A percentile compares a stretch with the other conserved stretches of the same genome.
Evolutionary conservation across 306 rosid species (phyloP).

Genomic region (Carpinus viminea): DNA sequence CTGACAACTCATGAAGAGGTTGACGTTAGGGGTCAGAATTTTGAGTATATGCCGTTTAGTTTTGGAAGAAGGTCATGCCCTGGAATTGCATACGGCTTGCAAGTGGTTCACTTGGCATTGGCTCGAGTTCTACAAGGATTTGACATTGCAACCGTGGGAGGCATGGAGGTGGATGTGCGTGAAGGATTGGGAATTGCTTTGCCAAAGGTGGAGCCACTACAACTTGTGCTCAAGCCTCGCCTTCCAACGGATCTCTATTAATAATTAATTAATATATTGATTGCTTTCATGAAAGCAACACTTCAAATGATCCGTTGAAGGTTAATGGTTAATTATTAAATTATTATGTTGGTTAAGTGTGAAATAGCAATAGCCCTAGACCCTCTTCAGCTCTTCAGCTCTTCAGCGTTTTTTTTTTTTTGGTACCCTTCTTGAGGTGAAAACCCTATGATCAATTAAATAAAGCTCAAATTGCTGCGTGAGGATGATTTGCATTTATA

Average conservation of each 20-base stretch:
- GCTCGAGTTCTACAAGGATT: slow-evolving; percentile 42
- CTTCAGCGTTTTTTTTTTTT: too few species aligned
- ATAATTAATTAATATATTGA: not conserved
- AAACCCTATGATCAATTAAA: too few species aligned
- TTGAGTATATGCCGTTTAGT: slow-evolving; percentile 36
- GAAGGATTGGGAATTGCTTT: slow-evolving; percentile 38
- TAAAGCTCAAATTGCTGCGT: too few species aligned
- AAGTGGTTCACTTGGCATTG: slow-evolving; percentile 26
- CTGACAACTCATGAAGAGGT: slow-evolving; percentile 8
- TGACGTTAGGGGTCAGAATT: slow-evolving; percentile 6
- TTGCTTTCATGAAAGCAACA: too few species aligned
- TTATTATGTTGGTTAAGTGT: too few species aligned
- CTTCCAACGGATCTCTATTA: slow-evolving; percentile 30
- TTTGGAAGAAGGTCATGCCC: slow-evolving; percentile 38
- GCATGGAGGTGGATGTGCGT: slow-evolving; percentile 27
- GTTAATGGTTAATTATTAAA: too few species aligned
- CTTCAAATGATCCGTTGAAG: too few species aligned
- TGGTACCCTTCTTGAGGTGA: too few species aligned
- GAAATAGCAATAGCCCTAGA: too few species aligned
- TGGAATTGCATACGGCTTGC: slow-evolving; percentile 25
- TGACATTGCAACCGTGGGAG: slow-evolving; percentile 9
- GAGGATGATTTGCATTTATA: too few species aligned
- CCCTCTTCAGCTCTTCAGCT: too few species aligned
- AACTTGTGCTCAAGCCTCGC: slow-evolving; percentile 33
- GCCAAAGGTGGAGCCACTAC: slow-evolving; percentile 21